Base-by-base conservation (phyloP, 2,329 filamentous ascomycete genomes). In the Colletotrichum cordylinicola region DNA sequence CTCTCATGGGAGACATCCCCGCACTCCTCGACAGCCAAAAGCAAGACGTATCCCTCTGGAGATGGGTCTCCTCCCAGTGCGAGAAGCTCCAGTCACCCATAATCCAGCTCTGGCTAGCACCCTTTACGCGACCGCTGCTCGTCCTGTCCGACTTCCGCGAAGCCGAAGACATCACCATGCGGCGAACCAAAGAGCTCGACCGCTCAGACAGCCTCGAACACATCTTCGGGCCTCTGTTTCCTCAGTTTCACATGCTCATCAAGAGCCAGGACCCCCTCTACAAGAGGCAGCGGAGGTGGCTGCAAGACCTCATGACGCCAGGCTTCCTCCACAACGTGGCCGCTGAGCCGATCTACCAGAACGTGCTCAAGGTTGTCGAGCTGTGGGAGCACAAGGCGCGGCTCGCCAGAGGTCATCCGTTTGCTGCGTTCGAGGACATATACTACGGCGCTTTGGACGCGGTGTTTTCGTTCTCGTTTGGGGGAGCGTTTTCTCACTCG, bases 21-120 rank as follows among this genome's bases (percentile, higher is more conserved):
- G 24, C 58, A n/a, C 58, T 61, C 18, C 58, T 61, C 0, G 18
- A 61, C 4, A 64, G 60, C 33, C 60, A 64, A 13, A 64, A 39
- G 4, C 60, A 64, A 18, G 33, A 39, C 33, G 12, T 64, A 9
- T 13, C 60, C 5, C 18, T 64, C 3, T 39, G 31, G 60, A 12
- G 21, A 64, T 64, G 60, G 60, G 21, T 64, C 1, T 33, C 18
- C 1, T 39, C 31, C 12, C 60, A 64, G 4, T 64, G 60, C 4
- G 21, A 64, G 12, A 9, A 84, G 81, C 82, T 85, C 62, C 78
- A 85, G 7, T 84, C 83, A 12, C 86, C 87, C 1, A 83, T 90
- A 70, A 78, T 85, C 6, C 89, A 91, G 77, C 80, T 87, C 6
- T 90, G 89, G 79, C 78, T 88, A 67, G 79, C 81, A 9, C 87